A percentile compares a stretch with the other conserved stretches of the same genome.
These are phyloP conservation scores for Xanthoconium separans DNA, from an alignment of 1,284 basidiomycete species.

Conservation along the genomic window DNA sequence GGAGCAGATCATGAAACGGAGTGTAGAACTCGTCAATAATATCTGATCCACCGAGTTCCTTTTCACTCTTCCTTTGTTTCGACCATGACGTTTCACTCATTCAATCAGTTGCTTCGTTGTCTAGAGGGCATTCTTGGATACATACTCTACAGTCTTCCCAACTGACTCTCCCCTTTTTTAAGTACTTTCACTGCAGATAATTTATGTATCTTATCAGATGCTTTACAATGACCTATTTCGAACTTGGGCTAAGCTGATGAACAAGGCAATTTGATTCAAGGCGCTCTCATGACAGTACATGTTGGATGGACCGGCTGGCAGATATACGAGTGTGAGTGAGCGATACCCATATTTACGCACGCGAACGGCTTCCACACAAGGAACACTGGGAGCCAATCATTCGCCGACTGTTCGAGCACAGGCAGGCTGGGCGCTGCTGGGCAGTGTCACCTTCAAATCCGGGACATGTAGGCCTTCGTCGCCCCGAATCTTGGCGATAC, in stretches of 20 bases:
- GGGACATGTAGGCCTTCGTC: neutral
- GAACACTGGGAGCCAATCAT: neutral
- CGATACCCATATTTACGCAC: neutral
- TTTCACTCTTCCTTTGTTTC: neutral
- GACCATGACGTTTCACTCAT: conserved; percentile 1
- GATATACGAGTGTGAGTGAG: no score
- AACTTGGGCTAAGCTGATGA: neutral
- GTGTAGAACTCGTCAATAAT: conserved; percentile 71
- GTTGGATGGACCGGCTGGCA: no score
- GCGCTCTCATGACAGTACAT: no score
- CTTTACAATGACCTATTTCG: conserved; percentile 7
- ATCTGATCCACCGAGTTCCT: conserved; percentile 15
- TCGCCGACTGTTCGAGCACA: neutral
- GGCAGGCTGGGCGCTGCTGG: neutral
- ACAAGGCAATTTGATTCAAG: no score
- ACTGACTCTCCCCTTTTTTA: conserved; percentile 9
- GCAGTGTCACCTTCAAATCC: neutral
- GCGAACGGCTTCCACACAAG: neutral
- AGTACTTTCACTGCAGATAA: conserved; percentile 25
- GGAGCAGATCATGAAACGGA: conserved; percentile 74
- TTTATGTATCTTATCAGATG: conserved; percentile 25
- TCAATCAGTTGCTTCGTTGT: conserved; percentile 4
- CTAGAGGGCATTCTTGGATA: conserved; percentile 24
- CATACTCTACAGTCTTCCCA: conserved; percentile 17
- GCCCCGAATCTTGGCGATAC: neutral